Evolutionary conservation across 225 moss, liverwort and hornwort species (phyloP).

Genomic region (Lunularia cruciata): DNA sequence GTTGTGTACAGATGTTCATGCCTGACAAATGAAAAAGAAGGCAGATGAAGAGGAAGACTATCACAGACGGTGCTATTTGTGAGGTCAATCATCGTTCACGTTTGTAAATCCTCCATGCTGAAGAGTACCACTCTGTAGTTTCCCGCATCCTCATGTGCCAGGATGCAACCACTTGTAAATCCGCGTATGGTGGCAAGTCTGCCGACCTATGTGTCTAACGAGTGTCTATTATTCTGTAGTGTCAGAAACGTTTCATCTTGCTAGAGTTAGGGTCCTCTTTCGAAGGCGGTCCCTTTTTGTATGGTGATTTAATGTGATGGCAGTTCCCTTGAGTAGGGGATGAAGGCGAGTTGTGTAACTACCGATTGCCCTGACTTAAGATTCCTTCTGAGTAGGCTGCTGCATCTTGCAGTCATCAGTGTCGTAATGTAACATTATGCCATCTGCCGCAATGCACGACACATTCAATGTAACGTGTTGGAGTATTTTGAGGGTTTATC

Average conservation of each 20-base stretch:
- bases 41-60: constrained; percentile 1
- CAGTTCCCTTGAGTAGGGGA: constrained; percentile 6
- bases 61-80: neutral
- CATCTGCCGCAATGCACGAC: neutral
- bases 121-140: neutral
- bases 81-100: neutral
- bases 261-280: no score
- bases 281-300: neutral
- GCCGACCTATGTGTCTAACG: neutral
- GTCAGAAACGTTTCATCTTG: neutral
- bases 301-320: constrained; percentile 1
- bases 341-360: neutral
- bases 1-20: constrained; percentile 31
- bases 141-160: neutral
- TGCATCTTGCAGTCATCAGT: constrained; percentile 9
- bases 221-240: neutral
- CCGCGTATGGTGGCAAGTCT: neutral
- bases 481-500: neutral
- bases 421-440: constrained; percentile 15
- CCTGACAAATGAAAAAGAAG: neutral
- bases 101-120: neutral
- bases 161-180: constrained; percentile 8
- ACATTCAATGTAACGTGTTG: constrained; percentile 9
- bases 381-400: constrained; percentile 5
- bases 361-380: neutral